A percentile compares a stretch with the other conserved stretches of the same genome.
These are phyloP conservation scores for Dicorynia guianensis DNA, from an alignment of 306 rosid genomes.

Conservation along the genomic window DNA sequence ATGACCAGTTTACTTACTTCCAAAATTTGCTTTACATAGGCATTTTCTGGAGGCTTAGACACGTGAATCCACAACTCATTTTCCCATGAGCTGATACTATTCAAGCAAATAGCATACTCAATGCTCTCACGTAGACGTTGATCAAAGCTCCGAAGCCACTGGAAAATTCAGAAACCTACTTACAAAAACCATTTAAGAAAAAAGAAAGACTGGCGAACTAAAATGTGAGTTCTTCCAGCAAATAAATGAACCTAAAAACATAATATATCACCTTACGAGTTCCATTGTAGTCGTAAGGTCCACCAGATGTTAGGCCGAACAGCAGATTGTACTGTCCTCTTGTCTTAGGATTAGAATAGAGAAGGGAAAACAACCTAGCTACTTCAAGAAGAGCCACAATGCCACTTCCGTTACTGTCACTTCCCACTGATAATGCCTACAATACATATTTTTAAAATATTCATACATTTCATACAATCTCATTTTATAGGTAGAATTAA, in stretches of 20 bases:
- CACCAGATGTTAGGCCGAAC: constrained; percentile 95
- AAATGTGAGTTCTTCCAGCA: constrained; percentile 16
- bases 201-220: neutral
- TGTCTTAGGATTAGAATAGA: constrained; percentile 95
- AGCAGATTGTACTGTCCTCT: constrained; percentile 95
- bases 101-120: constrained; percentile 94
- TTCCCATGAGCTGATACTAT: constrained; percentile 95
- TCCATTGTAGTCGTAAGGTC: constrained; percentile 98
- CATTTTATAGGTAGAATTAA: constrained; percentile 31
- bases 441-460: constrained; percentile 43
- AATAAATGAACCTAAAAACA: constrained; percentile 28
- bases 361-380: constrained; percentile 91
- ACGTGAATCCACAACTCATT: constrained; percentile 93
- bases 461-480: constrained; percentile 36
- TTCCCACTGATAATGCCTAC: constrained; percentile 95
- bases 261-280: constrained; percentile 78
- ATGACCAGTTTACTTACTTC: constrained; percentile 66
- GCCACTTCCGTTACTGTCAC: constrained; percentile 98
- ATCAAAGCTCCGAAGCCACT: constrained; percentile 98
- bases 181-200: constrained; percentile 22
- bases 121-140: constrained; percentile 95
- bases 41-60: constrained; percentile 97
- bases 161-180: constrained; percentile 43
- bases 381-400: constrained; percentile 96
- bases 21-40: constrained; percentile 81